Base-by-base conservation (phyloP, 2,329 filamentous ascomycete genomes). In the Alternaria consortialis region DNA sequence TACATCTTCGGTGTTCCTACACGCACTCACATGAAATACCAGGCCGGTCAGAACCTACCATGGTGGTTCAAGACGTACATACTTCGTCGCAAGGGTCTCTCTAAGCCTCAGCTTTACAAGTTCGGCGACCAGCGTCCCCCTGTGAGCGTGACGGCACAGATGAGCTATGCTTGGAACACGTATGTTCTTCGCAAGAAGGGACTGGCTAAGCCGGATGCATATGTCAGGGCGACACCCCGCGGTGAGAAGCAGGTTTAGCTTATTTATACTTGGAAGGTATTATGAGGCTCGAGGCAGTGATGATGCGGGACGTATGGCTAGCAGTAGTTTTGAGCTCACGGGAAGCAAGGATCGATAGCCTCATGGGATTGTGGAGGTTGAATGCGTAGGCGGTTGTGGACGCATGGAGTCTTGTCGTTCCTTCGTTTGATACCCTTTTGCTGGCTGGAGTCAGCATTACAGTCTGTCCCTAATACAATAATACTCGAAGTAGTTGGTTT, bases 1-100 rank as follows among this genome's bases (percentile, higher is more conserved):
- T 84, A 84, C 65, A 79, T 85, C 56, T 85, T 86, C 62, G 83
- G 79, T 15, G 80, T 83, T 0, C 79, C 81, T 0, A 80, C 79
- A 1, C 67, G 75, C 17, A 77, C 71, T 9, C 80, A 81, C 62
- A 78, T 79, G 65, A 70, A 67, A 25, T 82, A 76, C 58, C 74
- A 70, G 56, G 66, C 64, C 11, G 56, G 48, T 2, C 44, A 68
- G 31, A 73, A 73, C 23, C 60, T 82, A 39, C 81, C 83, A 2
- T 85, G 79, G 77, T 85, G 79, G 73, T 74, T 84, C 70, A 80
- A 81, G 64, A 78, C 77, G 12, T 82, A 80, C 48, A 59, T 83
- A 17, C 70, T 83, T n/a, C 73, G 74, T 53, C 69, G 75, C 17
- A 77, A 78, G 65, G 74, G 65, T 61, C 71, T 70, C 43, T 72